Evolutionary conservation across 306 rosid species (phyloP).

Genomic region (Ormosia emarginata): DNA sequence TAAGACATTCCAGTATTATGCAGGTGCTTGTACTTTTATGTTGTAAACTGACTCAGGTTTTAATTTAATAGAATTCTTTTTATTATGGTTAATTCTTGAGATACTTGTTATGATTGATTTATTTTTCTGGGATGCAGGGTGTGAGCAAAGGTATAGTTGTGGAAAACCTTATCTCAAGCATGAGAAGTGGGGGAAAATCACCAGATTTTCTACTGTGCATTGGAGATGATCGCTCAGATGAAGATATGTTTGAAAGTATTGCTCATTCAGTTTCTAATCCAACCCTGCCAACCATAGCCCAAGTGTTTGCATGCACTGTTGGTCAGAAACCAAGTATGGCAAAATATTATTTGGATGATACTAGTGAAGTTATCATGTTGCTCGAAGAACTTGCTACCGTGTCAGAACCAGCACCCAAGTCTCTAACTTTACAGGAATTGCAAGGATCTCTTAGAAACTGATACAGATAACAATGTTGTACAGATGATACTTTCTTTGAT

Average conservation of each 20-base stretch:
- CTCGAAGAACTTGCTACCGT: constrained; percentile 48
- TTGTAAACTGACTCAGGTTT: too few species aligned
- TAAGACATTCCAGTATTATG: too few species aligned
- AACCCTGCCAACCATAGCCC: constrained; percentile 30
- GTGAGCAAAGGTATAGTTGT: constrained; percentile 73
- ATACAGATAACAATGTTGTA: constrained; percentile 35
- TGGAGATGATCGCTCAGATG: constrained; percentile 77
- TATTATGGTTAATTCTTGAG: neutral
- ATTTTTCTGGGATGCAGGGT: constrained; percentile 43
- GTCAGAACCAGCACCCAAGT: constrained; percentile 23
- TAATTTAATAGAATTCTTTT: too few species aligned
- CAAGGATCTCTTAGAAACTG: constrained; percentile 29
- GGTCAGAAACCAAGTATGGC: constrained; percentile 82
- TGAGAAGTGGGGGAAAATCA: constrained; percentile 39
- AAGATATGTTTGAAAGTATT: constrained; percentile 67
- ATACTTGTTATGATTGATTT: neutral
- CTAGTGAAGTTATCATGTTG: constrained; percentile 54
- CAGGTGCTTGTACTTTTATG: too few species aligned
- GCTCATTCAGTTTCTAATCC: constrained; percentile 33
- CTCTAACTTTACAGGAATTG: neutral
- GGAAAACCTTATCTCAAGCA: constrained; percentile 50
- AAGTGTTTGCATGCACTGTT: constrained; percentile 61
- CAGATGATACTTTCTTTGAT: constrained; percentile 32
- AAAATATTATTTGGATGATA: constrained; percentile 64
- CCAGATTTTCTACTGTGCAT: constrained; percentile 74